Conservation (phyloP, 1,284 basidiomycete genomes). For the Cryptococcus hybrid region DNA sequence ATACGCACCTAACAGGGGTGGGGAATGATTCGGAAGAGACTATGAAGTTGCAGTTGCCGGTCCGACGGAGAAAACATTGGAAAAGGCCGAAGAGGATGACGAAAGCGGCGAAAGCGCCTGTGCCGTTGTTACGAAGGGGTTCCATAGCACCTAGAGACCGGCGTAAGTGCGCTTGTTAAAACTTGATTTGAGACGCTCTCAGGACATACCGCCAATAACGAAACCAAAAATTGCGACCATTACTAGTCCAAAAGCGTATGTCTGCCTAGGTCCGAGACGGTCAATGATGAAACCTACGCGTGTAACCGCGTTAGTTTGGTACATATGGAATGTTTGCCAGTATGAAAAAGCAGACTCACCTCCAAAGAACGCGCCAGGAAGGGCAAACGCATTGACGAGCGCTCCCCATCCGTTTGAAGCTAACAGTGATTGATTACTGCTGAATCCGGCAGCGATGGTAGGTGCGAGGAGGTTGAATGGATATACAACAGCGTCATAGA, state of each 20-base stretch:
- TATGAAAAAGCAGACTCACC: background rate
- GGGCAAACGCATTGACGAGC: conserved; percentile 31
- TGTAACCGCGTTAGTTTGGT: background rate
- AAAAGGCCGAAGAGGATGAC: conserved; percentile 12
- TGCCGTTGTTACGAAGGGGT: conserved; percentile 10
- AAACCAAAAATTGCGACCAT: conserved; percentile 10
- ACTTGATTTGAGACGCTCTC: background rate
- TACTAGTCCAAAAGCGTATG: conserved; percentile 18
- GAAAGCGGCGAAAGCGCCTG: conserved; percentile 18
- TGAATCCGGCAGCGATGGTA: conserved; percentile 61
- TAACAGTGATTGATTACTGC: conserved; percentile 45
- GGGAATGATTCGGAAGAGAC: conserved; percentile 12
- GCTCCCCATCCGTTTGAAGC: conserved; percentile 40
- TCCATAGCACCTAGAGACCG: conserved; percentile 9
- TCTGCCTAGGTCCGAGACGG: conserved; percentile 63
- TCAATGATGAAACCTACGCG: conserved; percentile 63
- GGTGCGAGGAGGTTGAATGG: conserved; percentile 60
- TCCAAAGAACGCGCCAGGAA: conserved; percentile 68
- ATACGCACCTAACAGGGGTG: conserved; percentile 6
- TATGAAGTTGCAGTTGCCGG: conserved; percentile 16
- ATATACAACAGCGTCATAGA: conserved; percentile 62
- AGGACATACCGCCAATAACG: conserved; percentile 9
- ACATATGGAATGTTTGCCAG: background rate
- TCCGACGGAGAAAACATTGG: conserved; percentile 13
- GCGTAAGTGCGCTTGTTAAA: no score